Conservation (phyloP, 176 grass and related monocot species). For the Dendrocalamus sinicus region DNA sequence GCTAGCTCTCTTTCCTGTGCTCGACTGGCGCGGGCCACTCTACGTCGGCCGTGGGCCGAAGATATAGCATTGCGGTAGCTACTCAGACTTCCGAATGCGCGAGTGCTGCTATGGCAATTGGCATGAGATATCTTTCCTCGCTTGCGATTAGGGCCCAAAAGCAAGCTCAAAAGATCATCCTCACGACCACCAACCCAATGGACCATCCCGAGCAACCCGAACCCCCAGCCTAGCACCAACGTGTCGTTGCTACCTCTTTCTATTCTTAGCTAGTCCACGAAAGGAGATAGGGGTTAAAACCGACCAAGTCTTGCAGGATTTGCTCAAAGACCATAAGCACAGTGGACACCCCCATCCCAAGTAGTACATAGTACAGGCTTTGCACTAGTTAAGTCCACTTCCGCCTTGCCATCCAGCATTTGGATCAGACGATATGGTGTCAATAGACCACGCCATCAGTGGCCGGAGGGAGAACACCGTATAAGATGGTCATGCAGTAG, state of each 20-base stretch:
- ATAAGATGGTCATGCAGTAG: constrained; percentile 92
- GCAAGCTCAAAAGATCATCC: neutral
- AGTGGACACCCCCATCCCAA: no score
- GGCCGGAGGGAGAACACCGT: constrained; percentile 79
- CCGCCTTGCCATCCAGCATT: neutral
- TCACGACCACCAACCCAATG: neutral
- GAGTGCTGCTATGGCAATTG: neutral
- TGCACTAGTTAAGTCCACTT: no score
- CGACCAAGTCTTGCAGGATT: constrained; percentile 52
- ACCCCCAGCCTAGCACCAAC: neutral
- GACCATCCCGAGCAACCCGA: neutral
- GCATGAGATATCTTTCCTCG: neutral
- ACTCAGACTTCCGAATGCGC: neutral
- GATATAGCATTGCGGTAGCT: no score
- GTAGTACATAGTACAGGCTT: no score
- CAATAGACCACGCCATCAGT: neutral
- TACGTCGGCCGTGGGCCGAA: no score
- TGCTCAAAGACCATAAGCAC: constrained; percentile 64
- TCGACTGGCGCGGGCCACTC: no score
- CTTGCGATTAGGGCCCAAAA: neutral
- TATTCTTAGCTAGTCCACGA: constrained; percentile 33
- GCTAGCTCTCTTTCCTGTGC: no score
- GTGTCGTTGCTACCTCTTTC: neutral
- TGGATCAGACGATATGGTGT: no score
- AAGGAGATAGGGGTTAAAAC: constrained; percentile 48